Base-by-base conservation (phyloP, 228 moss, liverwort and hornwort genomes). In the Sphagnum fallax region DNA sequence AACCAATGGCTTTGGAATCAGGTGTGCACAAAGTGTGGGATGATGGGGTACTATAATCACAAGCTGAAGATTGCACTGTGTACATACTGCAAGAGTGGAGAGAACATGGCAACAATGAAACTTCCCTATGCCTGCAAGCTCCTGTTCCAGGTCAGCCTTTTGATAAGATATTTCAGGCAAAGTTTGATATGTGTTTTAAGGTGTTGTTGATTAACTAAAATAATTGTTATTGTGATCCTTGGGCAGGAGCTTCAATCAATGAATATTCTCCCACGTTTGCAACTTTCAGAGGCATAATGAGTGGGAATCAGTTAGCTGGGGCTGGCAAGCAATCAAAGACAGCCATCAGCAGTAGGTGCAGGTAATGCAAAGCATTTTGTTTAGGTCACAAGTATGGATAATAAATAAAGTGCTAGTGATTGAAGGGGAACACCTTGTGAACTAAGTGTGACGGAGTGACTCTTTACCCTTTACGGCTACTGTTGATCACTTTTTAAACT, bases 51-150 rank as follows among this genome's bases (percentile, higher is more conserved):
- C 69, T 97, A 90, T 67, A 88, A 97, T 52, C 91, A 97, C 72
- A 90, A 76, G 72, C 74, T 93, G 55, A 93, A 91, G 79, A 85
- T 87, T 64, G 85, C 83, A 72, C 81, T 87, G 70, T 97, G 97
- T 75, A 83, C 93, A 58, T 80, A 80, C 48, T 93, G 97, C 75
- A 97, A 93, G 75, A 91, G 80, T 66, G 97, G 97, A 50, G 88
- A 93, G 48, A 88, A 78, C 16, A 88, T 93, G 68, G 97, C 93
- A 67, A 97, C 93, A 12, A 93, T 97, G 97, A 97, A 97, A 79
- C 97, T 97, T 80, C 97, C 97, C 5, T 97, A 97, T 68, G 97
- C 97, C 57, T 97, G 97, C 88, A 97, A 97, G 78, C 97, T 97
- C 79, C 76, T 93, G 51, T 97, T 97, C 75, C 97, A 93, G 93